These are phyloP conservation scores for Amanita rubescens DNA, from an alignment of 768 basidiomycete genomes.

Conservation along the genomic window DNA sequence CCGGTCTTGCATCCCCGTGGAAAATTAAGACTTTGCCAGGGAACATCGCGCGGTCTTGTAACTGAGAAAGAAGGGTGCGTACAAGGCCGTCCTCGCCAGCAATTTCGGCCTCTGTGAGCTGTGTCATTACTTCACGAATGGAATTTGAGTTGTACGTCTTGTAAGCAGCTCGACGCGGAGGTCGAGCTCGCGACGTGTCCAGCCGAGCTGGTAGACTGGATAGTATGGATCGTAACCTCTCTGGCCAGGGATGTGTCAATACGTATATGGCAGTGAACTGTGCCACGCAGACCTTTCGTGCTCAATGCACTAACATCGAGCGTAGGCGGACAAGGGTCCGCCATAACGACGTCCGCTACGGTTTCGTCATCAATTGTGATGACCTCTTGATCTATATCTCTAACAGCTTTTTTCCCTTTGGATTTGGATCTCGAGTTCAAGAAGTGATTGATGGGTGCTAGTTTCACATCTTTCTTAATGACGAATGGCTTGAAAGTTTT, in stretches of 20 bases:
- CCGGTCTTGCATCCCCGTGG: constrained; percentile 77
- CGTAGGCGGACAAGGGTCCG: constrained; percentile 12
- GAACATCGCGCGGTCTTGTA: constrained; percentile 54
- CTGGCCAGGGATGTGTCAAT: constrained; percentile 17
- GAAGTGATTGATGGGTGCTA: constrained; percentile 76
- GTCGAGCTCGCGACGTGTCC: constrained; percentile 11
- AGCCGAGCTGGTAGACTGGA: constrained; percentile 24
- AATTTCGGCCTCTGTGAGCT: constrained; percentile 73
- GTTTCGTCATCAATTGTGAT: constrained; percentile 8
- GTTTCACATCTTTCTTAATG: constrained; percentile 61
- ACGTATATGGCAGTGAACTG: not conserved
- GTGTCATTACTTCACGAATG: constrained; percentile 43
- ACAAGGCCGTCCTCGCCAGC: constrained; percentile 64
- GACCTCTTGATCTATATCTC: not conserved
- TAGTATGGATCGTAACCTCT: constrained; percentile 31
- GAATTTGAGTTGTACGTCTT: constrained; percentile 31
- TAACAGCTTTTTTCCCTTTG: constrained; percentile 2
- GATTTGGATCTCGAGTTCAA: constrained; percentile 18
- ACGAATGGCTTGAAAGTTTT: constrained; percentile 73
- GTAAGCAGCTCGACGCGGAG: constrained; percentile 18
- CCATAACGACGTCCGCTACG: constrained; percentile 19
- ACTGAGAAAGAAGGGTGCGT: constrained; percentile 49
- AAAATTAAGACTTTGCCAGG: constrained; percentile 84
- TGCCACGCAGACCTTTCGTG: constrained; percentile 29
- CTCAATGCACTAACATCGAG: constrained; percentile 27